phyloP scores from a whole-genome alignment of 208 protist species.

The Blechomonas ayalai region DNA sequence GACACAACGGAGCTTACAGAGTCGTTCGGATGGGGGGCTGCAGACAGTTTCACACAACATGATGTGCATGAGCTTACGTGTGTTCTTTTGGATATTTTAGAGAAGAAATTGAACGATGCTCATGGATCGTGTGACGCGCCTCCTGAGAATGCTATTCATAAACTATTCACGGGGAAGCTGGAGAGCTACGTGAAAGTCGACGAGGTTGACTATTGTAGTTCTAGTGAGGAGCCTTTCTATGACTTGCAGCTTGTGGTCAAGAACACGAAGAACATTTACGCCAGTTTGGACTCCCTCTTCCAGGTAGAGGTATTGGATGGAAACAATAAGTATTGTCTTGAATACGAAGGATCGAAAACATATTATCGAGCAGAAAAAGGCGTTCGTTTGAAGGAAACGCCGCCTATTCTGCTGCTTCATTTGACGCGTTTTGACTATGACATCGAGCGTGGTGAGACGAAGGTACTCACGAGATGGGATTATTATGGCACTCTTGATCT shows the following conservation, averaged over 20 bases:
- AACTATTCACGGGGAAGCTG: conserved; percentile 64
- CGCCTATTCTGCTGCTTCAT: conserved; percentile 85
- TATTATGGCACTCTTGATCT: conserved; percentile 83
- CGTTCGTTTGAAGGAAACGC: conserved; percentile 64
- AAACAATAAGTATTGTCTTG: conserved; percentile 90
- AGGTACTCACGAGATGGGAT: conserved; percentile 83
- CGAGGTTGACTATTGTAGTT: conserved; percentile 74
- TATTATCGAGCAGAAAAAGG: conserved; percentile 87
- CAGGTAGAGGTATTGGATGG: conserved; percentile 89
- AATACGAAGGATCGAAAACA: conserved; percentile 62
- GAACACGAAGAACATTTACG: conserved; percentile 76
- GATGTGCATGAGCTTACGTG: conserved; percentile 88
- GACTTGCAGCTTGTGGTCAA: conserved; percentile 90
- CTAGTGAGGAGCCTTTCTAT: conserved; percentile 82
- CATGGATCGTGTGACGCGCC: neutral
- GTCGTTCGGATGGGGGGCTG: conserved; percentile 88
- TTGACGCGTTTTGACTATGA: conserved; percentile 91
- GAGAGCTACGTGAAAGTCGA: conserved; percentile 84
- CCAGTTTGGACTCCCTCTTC: conserved; percentile 82
- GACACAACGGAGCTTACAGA: conserved; percentile 87
- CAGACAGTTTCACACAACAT: conserved; percentile 90
- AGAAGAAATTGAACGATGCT: conserved; percentile 59
- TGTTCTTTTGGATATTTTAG: conserved; percentile 81
- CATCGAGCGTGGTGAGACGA: conserved; percentile 66
- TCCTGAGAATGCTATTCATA: conserved; percentile 55